phyloP scores from a whole-genome alignment of 495 filamentous ascomycete genomes.

The Neurospora sp. region DNA sequence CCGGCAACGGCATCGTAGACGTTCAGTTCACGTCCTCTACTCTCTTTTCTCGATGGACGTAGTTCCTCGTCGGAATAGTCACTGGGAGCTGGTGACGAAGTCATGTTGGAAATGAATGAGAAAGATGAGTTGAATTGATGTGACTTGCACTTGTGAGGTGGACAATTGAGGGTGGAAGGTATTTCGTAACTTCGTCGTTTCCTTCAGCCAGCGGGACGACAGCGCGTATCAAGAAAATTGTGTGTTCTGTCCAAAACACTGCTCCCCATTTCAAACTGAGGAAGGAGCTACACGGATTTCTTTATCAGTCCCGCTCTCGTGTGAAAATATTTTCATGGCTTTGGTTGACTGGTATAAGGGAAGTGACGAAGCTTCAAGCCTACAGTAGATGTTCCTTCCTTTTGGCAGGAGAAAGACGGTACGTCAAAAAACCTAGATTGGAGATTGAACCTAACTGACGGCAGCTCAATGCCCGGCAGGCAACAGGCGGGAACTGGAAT shows the following conservation, averaged over 20 bases:
- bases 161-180: neutral
- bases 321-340: neutral
- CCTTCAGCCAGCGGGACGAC: neutral
- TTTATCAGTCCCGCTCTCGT: neutral
- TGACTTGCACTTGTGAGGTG: neutral
- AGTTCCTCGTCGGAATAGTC: neutral
- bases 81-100: neutral
- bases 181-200: neutral
- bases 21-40: constrained; percentile 34
- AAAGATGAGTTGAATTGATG: neutral
- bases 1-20: constrained; percentile 79
- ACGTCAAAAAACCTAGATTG: neutral
- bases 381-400: neutral
- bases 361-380: neutral
- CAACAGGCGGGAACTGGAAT: neutral
- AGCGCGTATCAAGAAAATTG: neutral
- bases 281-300: neutral
- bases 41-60: neutral
- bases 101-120: neutral
- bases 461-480: neutral
- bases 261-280: neutral
- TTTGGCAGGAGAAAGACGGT: neutral
- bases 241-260: neutral
- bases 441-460: neutral
- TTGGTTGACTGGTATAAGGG: neutral